phyloP scores from a whole-genome alignment of 2,329 filamentous ascomycete genomes.

The Penicillium capsulatum region DNA sequence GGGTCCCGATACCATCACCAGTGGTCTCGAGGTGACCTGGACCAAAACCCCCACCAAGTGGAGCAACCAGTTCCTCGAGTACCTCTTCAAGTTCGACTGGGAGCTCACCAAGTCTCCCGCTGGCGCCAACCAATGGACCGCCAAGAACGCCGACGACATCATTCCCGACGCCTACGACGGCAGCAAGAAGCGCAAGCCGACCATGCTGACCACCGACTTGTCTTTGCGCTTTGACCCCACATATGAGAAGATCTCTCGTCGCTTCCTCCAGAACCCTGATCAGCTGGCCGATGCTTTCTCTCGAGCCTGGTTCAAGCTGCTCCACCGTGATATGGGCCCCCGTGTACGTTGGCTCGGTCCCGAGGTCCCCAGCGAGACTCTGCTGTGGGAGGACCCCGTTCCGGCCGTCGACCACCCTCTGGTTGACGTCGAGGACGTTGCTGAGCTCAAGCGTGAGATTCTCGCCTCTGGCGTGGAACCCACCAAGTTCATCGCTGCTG shows the following conservation, averaged over 20 bases:
- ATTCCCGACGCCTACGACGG: conserved; percentile 69
- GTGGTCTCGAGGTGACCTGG: conserved; percentile 75
- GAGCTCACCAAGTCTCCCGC: conserved; percentile 70
- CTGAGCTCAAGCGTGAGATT: conserved; percentile 65
- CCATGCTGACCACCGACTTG: conserved; percentile 72
- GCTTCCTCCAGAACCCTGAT: conserved; percentile 64
- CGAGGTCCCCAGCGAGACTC: conserved; percentile 64
- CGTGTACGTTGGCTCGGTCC: conserved; percentile 67
- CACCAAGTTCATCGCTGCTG: conserved; percentile 60
- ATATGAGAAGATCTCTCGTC: conserved; percentile 72
- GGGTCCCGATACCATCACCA: conserved; percentile 69
- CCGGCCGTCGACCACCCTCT: conserved; percentile 56
- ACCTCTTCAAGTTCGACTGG: conserved; percentile 76
- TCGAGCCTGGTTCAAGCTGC: conserved; percentile 77
- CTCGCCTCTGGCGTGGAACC: conserved; percentile 58
- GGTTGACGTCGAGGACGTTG: conserved; percentile 60
- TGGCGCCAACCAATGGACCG: conserved; percentile 72
- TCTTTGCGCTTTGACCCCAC: conserved; percentile 65
- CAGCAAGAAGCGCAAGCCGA: conserved; percentile 68
- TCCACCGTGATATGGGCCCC: conserved; percentile 75
- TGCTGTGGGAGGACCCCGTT: conserved; percentile 73
- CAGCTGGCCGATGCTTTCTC: conserved; percentile 66
- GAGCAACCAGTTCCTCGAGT: conserved; percentile 70
- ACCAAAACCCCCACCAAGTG: conserved; percentile 71
- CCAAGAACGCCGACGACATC: conserved; percentile 62